Conservation (phyloP, 2,329 filamentous ascomycete genomes). For the Aspergillus transmontanensis region DNA sequence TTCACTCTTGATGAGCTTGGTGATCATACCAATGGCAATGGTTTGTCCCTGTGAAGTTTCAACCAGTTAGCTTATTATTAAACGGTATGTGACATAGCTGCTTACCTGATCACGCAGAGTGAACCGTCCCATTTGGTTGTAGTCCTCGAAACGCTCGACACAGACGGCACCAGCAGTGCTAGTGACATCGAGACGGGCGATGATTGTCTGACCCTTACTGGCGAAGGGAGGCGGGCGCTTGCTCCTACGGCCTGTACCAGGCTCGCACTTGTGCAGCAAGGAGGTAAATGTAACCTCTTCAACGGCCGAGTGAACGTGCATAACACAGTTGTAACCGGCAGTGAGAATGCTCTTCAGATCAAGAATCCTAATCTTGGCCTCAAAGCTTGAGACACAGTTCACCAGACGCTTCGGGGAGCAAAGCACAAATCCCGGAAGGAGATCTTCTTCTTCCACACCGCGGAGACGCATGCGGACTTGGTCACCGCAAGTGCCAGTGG, state of each 20-base stretch:
- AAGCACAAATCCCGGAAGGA: constrained; percentile 91
- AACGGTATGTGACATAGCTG: constrained; percentile 15
- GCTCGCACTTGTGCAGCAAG: constrained; percentile 91
- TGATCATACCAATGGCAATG: constrained; percentile 99
- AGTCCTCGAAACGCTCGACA: constrained; percentile 93
- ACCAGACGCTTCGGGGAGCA: constrained; percentile 93
- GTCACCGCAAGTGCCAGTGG: constrained; percentile 83
- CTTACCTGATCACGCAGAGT: constrained; percentile 83
- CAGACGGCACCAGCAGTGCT: constrained; percentile 86
- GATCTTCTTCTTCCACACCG: constrained; percentile 96
- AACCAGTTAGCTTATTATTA: constrained; percentile 24
- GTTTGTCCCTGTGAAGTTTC: constrained; percentile 76
- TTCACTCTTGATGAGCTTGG: constrained; percentile 67
- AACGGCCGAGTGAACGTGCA: constrained; percentile 95
- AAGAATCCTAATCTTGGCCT: constrained; percentile 93
- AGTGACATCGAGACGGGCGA: constrained; percentile 85
- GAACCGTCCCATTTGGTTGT: constrained; percentile 89
- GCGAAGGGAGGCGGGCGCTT: constrained; percentile 92
- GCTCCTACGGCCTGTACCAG: constrained; percentile 89
- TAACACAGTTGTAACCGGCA: constrained; percentile 94
- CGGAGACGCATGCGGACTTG: constrained; percentile 90
- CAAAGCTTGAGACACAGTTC: constrained; percentile 84
- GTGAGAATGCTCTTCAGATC: constrained; percentile 93
- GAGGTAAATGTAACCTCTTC: constrained; percentile 93
- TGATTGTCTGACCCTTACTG: constrained; percentile 77